Evolutionary conservation across 768 basidiomycete genomes (phyloP), one percentile per base, ranked within the genome.

Genomic region (Lentinula lateritia): DNA sequence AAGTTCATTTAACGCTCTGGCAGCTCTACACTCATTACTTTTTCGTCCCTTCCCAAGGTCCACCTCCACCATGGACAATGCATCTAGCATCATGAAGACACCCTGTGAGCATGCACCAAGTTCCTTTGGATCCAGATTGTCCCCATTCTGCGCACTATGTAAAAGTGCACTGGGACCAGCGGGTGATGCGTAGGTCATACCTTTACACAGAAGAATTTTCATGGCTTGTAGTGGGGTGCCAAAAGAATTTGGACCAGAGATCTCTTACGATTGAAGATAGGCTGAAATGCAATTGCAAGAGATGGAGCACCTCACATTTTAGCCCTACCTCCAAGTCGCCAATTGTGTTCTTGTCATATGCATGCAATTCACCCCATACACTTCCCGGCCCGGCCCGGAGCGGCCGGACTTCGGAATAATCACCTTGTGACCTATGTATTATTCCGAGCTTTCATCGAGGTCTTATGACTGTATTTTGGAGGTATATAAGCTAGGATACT

Each of bases 171-270:
- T 63, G 42, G 74, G 73, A n/a, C 80, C 77, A 36, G 87, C 84
- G 8, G 86, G 86, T 18, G 89, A 81, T 0, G 90, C 36, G 35
- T 59, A 6, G 39, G 50, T 2, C 75, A 79, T 53, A 70, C 67
- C 1, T 68, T 79, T 36, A 74, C 73, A 0, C 88, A 90, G 67
- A 80, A 74, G 54, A 77, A 85, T 43, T 92, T 85, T 68, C 90
- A 93, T 68, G 91, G 91, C 1, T 69, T 95, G 7, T 96, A 92
- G 92, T 91, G 90, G 88, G 94, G 93, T 8, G 84, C 87, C 1
- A 93, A 95, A 68, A 82, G 91, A 36, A 90, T 95, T 58, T 96
- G 93, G 93, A 76, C 81, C 4, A 90, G 89, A 62, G 93, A 96
- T 64, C 81, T 95, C 60, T 83, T 95, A 41, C 83, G 93, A 23